A percentile compares a stretch with the other conserved stretches of the same genome.
Conservation (phyloP, 1,139 yeast species). For the Debaryomyces sp. region DNA sequence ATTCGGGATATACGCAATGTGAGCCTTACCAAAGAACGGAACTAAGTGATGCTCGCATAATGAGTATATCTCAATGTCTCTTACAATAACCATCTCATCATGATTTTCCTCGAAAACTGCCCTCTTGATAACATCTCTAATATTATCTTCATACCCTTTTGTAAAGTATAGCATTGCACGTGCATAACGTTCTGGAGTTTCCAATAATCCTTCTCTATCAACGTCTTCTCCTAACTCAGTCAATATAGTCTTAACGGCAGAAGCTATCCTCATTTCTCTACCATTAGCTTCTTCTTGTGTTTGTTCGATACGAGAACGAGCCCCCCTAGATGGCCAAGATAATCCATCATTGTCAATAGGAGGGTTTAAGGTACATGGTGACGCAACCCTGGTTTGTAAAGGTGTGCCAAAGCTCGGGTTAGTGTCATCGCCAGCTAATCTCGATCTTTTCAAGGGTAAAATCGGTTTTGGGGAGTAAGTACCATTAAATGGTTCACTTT, state of each 20-base stretch:
- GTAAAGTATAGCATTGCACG: conserved; percentile 95
- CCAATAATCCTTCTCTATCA: conserved; percentile 82
- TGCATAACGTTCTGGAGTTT: conserved; percentile 96
- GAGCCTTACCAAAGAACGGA: conserved; percentile 96
- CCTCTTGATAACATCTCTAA: conserved; percentile 84
- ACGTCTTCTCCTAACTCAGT: conserved; percentile 92
- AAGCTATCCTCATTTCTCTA: conserved; percentile 77
- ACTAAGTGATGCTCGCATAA: conserved; percentile 97
- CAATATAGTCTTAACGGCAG: conserved; percentile 80
- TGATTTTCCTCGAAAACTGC: conserved; percentile 98
- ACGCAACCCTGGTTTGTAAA: conserved; percentile 74
- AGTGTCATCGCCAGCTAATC: conserved; percentile 17
- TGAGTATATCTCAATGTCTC: conserved; percentile 90
- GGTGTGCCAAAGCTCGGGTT: conserved; percentile 38
- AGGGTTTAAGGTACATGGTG: conserved; percentile 81
- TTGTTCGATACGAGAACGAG: conserved; percentile 71
- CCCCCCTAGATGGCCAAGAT: conserved; percentile 94
- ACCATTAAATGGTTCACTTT: conserved; percentile 17
- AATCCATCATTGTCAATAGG: conserved; percentile 90
- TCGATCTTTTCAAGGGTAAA: conserved; percentile 28
- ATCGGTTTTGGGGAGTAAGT: conserved; percentile 25
- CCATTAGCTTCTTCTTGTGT: conserved; percentile 60
- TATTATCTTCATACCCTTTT: conserved; percentile 93
- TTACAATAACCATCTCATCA: conserved; percentile 97
- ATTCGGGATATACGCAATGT: conserved; percentile 95